Percentiles rank a stretch among this genome's conserved stretches.
These are phyloP conservation scores for Castanopsis chinensis DNA, from an alignment of 306 rosid species.

Conservation along the genomic window DNA sequence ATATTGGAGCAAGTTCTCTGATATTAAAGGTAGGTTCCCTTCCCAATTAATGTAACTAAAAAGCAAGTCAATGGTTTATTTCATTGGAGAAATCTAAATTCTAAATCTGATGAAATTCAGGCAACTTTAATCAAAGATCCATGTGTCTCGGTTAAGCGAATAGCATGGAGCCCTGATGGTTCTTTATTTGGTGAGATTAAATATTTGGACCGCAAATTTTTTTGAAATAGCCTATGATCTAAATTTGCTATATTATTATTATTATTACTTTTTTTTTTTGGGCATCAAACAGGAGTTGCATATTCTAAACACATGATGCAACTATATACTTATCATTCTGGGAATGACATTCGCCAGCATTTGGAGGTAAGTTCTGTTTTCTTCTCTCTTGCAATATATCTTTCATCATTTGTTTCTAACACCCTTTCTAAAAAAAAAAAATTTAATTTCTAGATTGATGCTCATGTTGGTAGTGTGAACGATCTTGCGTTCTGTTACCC, in stretches of 20 bases:
- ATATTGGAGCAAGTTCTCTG: constrained; percentile 20
- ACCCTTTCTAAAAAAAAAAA: not conserved
- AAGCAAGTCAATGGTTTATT: not conserved
- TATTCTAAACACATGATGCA: constrained; percentile 28
- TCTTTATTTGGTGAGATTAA: constrained; percentile 21
- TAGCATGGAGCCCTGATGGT: constrained; percentile 23
- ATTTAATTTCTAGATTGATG: constrained; percentile 39
- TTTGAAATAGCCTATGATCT: not conserved
- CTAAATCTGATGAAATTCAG: constrained; percentile 13
- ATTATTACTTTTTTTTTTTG: not conserved
- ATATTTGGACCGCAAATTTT: not conserved
- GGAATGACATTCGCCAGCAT: constrained; percentile 12
- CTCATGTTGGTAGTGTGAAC: constrained; percentile 54
- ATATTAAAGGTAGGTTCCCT: constrained; percentile 9
- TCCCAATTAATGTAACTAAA: not conserved
- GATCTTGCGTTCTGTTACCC: constrained; percentile 46
- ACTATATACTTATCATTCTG: constrained; percentile 18
- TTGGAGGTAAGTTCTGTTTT: constrained; percentile 18
- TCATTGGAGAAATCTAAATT: not conserved
- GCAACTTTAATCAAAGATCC: constrained; percentile 25
- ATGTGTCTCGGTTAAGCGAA: constrained; percentile 15
- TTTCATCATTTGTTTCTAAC: not conserved
- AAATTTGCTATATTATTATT: not conserved
- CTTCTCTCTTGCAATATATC: not conserved
- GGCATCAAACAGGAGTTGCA: constrained; percentile 25